Percentiles rank a stretch among this genome's conserved stretches.
These are phyloP conservation scores for Ochetophila trinervis DNA, from an alignment of 306 rosid genomes.

Conservation along the genomic window DNA sequence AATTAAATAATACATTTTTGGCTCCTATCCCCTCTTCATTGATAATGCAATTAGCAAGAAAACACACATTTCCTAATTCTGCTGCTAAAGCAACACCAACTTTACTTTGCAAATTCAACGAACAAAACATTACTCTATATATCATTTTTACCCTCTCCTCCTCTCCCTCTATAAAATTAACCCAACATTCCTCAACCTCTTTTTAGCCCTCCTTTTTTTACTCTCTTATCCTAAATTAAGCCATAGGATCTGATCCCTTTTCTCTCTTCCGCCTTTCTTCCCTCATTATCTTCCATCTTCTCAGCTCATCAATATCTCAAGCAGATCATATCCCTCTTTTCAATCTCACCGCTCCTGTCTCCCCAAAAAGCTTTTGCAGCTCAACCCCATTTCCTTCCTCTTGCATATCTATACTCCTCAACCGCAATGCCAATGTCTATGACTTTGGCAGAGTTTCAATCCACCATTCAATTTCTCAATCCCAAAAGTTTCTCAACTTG, in stretches of 20 bases:
- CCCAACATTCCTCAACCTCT: too few species aligned
- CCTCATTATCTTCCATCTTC: constrained; percentile 3
- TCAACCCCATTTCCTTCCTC: constrained; percentile 14
- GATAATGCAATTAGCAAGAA: too few species aligned
- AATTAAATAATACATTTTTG: too few species aligned
- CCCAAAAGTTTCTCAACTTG: not conserved
- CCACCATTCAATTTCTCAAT: constrained; percentile 10
- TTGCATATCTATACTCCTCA: constrained; percentile 18
- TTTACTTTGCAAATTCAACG: too few species aligned
- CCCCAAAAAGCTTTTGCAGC: constrained; percentile 15
- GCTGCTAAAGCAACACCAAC: too few species aligned
- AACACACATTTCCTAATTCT: too few species aligned
- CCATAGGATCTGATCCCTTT: constrained; percentile 12
- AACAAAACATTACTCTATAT: too few species aligned
- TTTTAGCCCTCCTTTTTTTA: too few species aligned
- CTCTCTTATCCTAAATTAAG: too few species aligned
- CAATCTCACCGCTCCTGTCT: not conserved
- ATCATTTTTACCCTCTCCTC: too few species aligned
- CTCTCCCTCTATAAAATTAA: too few species aligned
- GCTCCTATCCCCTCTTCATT: too few species aligned
- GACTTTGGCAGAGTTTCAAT: constrained; percentile 15
- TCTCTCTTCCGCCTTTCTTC: not conserved
- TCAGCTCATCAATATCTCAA: not conserved
- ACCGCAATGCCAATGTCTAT: constrained; percentile 10
- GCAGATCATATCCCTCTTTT: constrained; percentile 3